These are phyloP conservation scores for Jatropha curcas DNA, from an alignment of 345 rosid species.

Conservation along the genomic window DNA sequence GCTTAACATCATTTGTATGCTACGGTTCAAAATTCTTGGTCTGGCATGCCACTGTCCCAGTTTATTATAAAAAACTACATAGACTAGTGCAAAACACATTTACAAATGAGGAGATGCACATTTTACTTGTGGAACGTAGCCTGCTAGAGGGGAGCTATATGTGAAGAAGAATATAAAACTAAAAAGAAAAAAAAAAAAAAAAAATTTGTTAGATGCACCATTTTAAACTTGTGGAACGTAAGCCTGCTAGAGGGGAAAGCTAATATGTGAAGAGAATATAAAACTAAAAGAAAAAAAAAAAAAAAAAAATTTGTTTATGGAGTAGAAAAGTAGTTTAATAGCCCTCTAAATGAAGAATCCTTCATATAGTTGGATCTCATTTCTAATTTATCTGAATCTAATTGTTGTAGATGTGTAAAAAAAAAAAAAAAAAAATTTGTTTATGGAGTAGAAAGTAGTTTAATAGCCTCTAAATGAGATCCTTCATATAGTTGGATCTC, in stretches of 20 bases:
- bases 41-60: neutral
- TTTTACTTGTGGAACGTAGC: neutral
- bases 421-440: neutral
- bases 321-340: neutral
- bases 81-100: no score
- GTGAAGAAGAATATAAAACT: neutral
- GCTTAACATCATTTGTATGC: neutral
- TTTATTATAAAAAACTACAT: no score
- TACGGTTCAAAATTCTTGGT: neutral
- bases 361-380: neutral
- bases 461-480: neutral
- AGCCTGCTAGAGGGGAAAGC: no score
- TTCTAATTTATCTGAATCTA: neutral
- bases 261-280: no score
- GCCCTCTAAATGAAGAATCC: neutral
- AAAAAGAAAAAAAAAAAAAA: no score
- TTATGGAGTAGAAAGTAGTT: neutral
- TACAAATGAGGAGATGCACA: no score
- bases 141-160: neutral
- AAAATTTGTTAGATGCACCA: no score
- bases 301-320: neutral
- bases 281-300: no score
- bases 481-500: neutral
- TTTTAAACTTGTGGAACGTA: no score
- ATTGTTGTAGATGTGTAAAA: no score